A percentile compares a stretch with the other conserved stretches of the same genome.
Evolutionary conservation across 1,139 yeast genomes (phyloP).

Genomic region (Geotrichum klebahnii): DNA sequence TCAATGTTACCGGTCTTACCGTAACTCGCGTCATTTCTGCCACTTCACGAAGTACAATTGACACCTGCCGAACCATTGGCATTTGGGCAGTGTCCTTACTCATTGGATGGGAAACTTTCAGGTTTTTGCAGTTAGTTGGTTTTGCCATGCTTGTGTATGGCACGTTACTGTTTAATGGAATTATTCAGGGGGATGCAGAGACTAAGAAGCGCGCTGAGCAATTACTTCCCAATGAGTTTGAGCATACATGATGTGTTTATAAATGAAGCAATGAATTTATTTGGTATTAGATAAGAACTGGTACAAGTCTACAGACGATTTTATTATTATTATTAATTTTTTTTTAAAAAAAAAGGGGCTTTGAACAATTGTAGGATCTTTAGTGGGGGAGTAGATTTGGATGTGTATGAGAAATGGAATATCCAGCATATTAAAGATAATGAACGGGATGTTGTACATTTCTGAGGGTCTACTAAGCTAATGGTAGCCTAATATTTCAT

Average conservation of each 20-base stretch:
- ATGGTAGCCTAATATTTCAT: no score
- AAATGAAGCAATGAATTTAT: neutral
- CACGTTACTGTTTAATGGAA: conserved; percentile 70
- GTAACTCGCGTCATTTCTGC: conserved; percentile 66
- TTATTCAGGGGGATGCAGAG: conserved; percentile 38
- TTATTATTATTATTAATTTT: neutral
- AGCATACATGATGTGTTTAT: conserved; percentile 22
- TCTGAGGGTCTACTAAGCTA: no score
- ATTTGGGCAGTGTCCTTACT: conserved; percentile 72
- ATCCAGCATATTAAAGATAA: no score
- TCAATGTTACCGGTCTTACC: conserved; percentile 72
- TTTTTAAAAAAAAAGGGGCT: neutral
- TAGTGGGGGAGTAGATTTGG: no score
- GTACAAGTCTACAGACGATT: neutral
- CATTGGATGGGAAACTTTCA: conserved; percentile 77
- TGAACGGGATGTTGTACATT: no score
- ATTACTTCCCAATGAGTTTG: conserved; percentile 27
- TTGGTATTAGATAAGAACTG: neutral
- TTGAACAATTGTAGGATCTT: no score
- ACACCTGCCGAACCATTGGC: conserved; percentile 68
- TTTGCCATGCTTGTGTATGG: conserved; percentile 65
- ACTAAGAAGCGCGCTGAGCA: conserved; percentile 19
- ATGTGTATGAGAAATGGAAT: no score
- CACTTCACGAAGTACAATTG: conserved; percentile 75
- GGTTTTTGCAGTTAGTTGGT: conserved; percentile 58